A percentile compares a stretch with the other conserved stretches of the same genome.
Conservation (phyloP, 805 yeast species). For the Lipomyces oligophaga region DNA sequence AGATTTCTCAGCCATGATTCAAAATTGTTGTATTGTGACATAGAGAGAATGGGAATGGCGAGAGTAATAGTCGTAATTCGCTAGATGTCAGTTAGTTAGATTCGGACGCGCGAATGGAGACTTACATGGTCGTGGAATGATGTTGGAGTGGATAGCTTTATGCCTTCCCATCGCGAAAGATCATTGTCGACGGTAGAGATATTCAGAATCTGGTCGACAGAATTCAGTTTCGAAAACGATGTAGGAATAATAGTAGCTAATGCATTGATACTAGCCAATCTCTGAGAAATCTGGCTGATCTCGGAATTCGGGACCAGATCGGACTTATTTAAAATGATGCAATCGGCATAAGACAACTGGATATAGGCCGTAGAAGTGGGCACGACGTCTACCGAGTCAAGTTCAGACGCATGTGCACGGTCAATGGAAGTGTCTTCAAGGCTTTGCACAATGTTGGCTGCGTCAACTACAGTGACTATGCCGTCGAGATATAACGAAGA, state of each 20-base stretch:
- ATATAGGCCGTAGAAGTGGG: conserved; percentile 75
- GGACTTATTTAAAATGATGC: conserved; percentile 70
- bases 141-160: conserved; percentile 16
- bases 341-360: conserved; percentile 88
- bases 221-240: conserved; percentile 63
- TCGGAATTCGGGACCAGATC: conserved; percentile 46
- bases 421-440: conserved; percentile 55
- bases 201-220: conserved; percentile 63
- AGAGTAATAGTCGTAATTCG: conserved; percentile 52
- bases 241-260: conserved; percentile 66
- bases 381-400: conserved; percentile 25
- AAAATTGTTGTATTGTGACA: conserved; percentile 41
- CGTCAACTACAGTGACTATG: conserved; percentile 80
- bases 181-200: conserved; percentile 67
- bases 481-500: conserved; percentile 88
- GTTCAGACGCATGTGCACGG: conserved; percentile 34
- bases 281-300: conserved; percentile 38
- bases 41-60: conserved; percentile 43
- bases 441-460: conserved; percentile 54
- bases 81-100: conserved; percentile 31
- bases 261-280: conserved; percentile 57
- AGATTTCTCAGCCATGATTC: conserved; percentile 65
- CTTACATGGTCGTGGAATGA: conserved; percentile 28
- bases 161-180: conserved; percentile 17
- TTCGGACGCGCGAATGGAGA: conserved; percentile 11